Conservation (phyloP, 306 rosid genomes). For the Acmispon strigosus region DNA sequence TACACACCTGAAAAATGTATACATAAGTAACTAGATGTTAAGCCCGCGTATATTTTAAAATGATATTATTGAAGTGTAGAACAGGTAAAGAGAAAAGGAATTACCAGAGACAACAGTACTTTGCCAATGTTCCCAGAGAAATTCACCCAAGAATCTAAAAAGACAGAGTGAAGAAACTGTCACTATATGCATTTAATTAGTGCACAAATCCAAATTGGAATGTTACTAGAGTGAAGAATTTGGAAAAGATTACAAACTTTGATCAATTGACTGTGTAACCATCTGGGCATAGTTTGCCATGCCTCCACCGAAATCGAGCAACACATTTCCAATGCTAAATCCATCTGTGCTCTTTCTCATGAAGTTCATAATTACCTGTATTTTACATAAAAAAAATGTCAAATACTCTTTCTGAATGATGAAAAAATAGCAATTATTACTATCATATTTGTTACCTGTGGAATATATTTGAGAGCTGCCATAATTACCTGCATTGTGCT, state of each 20-base stretch:
- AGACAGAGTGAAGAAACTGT: neutral
- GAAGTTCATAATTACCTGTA: constrained; percentile 63
- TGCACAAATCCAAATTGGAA: too few relatives aligned
- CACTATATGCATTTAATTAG: too few relatives aligned
- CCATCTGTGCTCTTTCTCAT: constrained; percentile 61
- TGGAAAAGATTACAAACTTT: constrained; percentile 36
- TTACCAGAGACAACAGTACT: constrained; percentile 64
- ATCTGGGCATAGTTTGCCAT: constrained; percentile 49
- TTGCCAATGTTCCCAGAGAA: constrained; percentile 73
- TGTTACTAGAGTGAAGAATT: neutral
- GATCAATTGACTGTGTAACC: constrained; percentile 70
- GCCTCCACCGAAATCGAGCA: constrained; percentile 64
- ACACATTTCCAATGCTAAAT: constrained; percentile 61
- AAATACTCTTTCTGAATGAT: neutral
- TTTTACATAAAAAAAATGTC: neutral
- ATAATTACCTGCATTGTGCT: constrained; percentile 66
- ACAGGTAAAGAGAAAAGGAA: neutral
- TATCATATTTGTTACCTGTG: constrained; percentile 40
- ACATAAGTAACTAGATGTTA: neutral
- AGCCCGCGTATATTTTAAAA: too few relatives aligned
- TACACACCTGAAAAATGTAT: constrained; percentile 14
- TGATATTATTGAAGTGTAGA: too few relatives aligned
- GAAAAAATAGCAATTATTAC: neutral
- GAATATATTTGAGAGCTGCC: constrained; percentile 61
- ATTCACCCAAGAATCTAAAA: constrained; percentile 67